A percentile compares a stretch with the other conserved stretches of the same genome.
Evolutionary conservation across 768 basidiomycete species (phyloP).

Genomic region (Candolleomyces eurysporus): DNA sequence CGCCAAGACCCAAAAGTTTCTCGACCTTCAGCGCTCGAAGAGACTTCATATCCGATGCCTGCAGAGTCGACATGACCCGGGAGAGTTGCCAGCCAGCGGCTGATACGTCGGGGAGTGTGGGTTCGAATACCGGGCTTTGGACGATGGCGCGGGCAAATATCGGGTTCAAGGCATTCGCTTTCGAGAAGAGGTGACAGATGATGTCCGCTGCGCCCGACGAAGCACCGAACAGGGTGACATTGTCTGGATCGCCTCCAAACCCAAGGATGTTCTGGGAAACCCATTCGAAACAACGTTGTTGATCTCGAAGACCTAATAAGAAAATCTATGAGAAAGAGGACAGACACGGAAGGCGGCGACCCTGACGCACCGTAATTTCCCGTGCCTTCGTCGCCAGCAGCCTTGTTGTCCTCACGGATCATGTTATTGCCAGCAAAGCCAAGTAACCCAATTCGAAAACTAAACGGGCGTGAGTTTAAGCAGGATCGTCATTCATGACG

Average conservation of each 20-base stretch:
- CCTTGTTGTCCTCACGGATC: conserved; percentile 65
- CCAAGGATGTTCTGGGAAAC: conserved; percentile 54
- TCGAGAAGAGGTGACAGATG: conserved; percentile 61
- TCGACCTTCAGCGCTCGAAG: conserved; percentile 59
- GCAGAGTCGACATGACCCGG: conserved; percentile 56
- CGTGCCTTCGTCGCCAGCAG: conserved; percentile 64
- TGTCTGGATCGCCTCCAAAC: conserved; percentile 68
- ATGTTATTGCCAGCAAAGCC: conserved; percentile 71
- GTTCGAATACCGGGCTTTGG: conserved; percentile 69
- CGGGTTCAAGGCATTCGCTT: conserved; percentile 54
- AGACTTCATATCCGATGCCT: conserved; percentile 54
- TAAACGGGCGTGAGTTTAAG: conserved; percentile 21
- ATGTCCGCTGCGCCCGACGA: conserved; percentile 59
- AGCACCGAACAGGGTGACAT: conserved; percentile 52
- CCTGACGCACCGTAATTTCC: conserved; percentile 69
- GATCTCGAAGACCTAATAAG: conserved; percentile 56
- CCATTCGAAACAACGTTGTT: conserved; percentile 64
- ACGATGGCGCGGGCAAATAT: conserved; percentile 73
- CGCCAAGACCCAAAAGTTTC: conserved; percentile 51
- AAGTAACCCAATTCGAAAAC: conserved; percentile 75
- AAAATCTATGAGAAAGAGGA: background rate
- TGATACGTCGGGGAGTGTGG: conserved; percentile 56
- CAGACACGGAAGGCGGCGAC: background rate
- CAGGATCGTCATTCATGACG: background rate
- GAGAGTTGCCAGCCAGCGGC: conserved; percentile 68